Percentiles rank a stretch among this genome's conserved stretches.
These are phyloP conservation scores for Decorospora gaudefroyi DNA, from an alignment of 2,329 filamentous ascomycete genomes.

Conservation along the genomic window DNA sequence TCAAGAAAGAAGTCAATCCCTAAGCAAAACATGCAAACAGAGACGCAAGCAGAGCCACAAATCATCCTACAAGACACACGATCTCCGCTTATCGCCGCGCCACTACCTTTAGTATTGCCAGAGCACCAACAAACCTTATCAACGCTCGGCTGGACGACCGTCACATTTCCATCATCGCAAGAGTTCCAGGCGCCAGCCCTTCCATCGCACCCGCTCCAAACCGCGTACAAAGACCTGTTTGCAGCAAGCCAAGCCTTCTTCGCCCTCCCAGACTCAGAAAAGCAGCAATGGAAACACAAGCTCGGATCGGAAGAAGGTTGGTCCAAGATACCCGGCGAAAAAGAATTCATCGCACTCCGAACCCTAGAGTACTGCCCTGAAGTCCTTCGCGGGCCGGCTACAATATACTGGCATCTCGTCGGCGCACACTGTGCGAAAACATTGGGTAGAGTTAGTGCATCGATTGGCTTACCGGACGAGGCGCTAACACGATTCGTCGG, in stretches of 20 bases:
- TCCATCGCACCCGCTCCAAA: constrained; percentile 37
- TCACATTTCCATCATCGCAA: constrained; percentile 34
- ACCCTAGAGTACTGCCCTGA: constrained; percentile 41
- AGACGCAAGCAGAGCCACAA: not conserved
- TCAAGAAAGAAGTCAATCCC: constrained; percentile 18
- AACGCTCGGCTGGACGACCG: constrained; percentile 44
- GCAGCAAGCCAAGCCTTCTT: constrained; percentile 42
- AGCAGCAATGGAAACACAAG: constrained; percentile 39
- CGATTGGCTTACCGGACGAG: constrained; percentile 23
- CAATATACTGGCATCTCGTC: constrained; percentile 42
- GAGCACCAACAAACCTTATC: constrained; percentile 40
- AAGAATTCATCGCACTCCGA: constrained; percentile 48
- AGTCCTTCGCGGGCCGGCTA: constrained; percentile 35
- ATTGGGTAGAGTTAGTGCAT: constrained; percentile 31
- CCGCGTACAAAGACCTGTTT: constrained; percentile 38
- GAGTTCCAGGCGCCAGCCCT: constrained; percentile 1
- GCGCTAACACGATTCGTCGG: constrained; percentile 36
- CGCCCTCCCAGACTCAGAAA: constrained; percentile 28
- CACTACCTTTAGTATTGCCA: constrained; percentile 40
- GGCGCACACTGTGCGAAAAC: constrained; percentile 33
- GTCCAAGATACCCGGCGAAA: constrained; percentile 43
- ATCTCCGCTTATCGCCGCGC: constrained; percentile 29
- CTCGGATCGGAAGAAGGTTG: constrained; percentile 46
- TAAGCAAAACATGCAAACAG: not conserved
- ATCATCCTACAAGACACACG: constrained; percentile 16